Evolutionary conservation across 2,329 filamentous ascomycete genomes (phyloP), one percentile per base, ranked within the genome.

Genomic region (Talaromyces albobiverticillius): DNA sequence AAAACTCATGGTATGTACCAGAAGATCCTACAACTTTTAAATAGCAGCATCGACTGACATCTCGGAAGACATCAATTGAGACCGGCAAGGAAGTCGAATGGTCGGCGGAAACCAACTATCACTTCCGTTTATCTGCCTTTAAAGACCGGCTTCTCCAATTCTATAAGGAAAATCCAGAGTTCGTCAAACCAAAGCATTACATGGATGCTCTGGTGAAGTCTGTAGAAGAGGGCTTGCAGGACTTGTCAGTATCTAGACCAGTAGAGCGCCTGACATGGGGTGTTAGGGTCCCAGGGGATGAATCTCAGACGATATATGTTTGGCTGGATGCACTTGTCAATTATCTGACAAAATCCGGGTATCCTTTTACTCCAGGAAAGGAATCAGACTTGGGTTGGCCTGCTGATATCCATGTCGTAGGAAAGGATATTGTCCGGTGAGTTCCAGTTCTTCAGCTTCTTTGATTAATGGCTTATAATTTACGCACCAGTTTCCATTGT

Each of bases 291-390:
- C 94, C 94, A 0, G 86, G 86, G 51, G 94, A 99, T 64, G 76
- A 82, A 0, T 83, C 78, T 16, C 94, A 97, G 71, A 97, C 92
- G 2, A 93, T 99, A 55, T 99, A 99, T 66, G 95, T 99, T 29
- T 99, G 94, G 94, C 82, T 99, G 0, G 95, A 99, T 72, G 94
- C 94, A 1, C 82, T 99, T 26, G 81, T 97, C 64, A 99, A 96
- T 71, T 99, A 99, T 69, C 75, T 94, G 49, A 96, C 92, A 14
- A 90, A 87, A 59, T 83, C 90, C 1, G 91, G 93, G 13, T 97
- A 95, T 67, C 90, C 90, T 0, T 72, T 73, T 31, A 90, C 84
- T 1, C 86, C 88, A 0, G 84, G 84, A 1, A 75, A 80, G 3
- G 83, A 88, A 56, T 70, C 77, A 13, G 75, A 74, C 18, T 81